Evolutionary conservation across 192 early-diverging fungal genomes (phyloP), one percentile per base, ranked within the genome.

Genomic region (Coemansia sp.): DNA sequence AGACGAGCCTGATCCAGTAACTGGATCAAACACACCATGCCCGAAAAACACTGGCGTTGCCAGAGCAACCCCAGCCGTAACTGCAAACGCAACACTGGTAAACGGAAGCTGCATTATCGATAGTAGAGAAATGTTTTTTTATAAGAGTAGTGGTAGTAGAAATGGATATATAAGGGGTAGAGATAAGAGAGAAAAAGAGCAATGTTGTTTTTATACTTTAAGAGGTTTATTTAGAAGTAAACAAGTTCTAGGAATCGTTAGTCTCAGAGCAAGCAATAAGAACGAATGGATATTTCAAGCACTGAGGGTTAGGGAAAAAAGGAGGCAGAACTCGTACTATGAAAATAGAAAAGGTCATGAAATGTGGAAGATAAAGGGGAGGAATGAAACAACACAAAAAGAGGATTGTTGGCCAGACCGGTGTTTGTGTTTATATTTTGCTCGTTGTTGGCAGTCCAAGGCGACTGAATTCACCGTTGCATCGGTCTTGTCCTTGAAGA

Each of bases 1-100:
- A 12, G 60, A 59, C 1, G 67, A 58, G 18, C 67, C 70, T 3
- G 74, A 69, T 21, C 79, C 79, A n/a, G 74, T 76, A 18, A 61
- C 7, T 1, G 74, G 74, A 53, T 72, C 74, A 44, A 65, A 58
- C 6, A 59, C 39, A n/a, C 56, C 67, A 10, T 67, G 48, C 12
- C 67, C 74, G 62, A 81, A 63, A 39, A 70, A 47, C n/a, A 69
- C 54, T 9, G 74, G 74, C 16, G 52, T 11, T 21, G 58, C 74
- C 32, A 76, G 16, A 5, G 60, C 43, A 12, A 38, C 65, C 23
- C 63, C 48, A 6, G 67, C 37, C 11, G 63, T n/a, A 10, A 42
- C 9, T 3, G 61, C 49, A 39, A 53, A 38, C 37, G 50, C 18
- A 9, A 57, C 41, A n/a, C 19, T 52, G 47, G 40, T 9, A 21